These are phyloP conservation scores for Paramecium octaurelia DNA, from an alignment of 73 alveolate species.

Conservation along the genomic window DNA sequence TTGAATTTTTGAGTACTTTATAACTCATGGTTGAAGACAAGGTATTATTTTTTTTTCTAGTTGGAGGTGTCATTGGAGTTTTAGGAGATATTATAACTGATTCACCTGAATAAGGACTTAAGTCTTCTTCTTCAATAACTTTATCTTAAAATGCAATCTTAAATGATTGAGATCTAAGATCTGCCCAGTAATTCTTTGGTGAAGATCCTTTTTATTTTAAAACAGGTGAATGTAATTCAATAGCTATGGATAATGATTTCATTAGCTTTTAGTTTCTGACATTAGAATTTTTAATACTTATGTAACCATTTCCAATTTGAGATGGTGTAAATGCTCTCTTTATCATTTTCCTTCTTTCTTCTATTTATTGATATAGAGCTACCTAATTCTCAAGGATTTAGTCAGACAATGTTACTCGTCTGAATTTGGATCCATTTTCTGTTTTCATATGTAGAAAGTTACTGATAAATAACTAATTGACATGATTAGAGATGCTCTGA, in stretches of 20 bases:
- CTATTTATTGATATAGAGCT: not conserved
- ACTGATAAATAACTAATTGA: not conserved
- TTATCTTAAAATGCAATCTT: not conserved
- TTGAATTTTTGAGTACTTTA: not conserved
- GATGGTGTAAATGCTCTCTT: not conserved
- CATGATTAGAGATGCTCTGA: not conserved
- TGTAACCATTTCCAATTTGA: not conserved
- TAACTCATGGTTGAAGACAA: not conserved
- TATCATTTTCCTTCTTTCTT: not conserved
- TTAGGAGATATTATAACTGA: not conserved
- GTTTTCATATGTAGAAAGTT: not conserved
- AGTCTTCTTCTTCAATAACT: not conserved
- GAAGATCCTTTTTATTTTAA: not conserved
- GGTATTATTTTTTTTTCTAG: not conserved
- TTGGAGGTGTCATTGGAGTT: not conserved
- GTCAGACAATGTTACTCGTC: not conserved
- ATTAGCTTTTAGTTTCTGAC: not conserved
- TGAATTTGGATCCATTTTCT: not conserved
- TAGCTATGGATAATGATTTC: not conserved
- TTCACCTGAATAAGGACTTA: not conserved
- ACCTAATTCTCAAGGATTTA: not conserved
- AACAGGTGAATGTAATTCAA: not conserved
- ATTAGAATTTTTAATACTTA: not conserved
- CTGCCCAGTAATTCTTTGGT: not conserved
- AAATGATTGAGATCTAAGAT: not conserved